Evolutionary conservation across 2,329 filamentous ascomycete genomes (phyloP).

Genomic region (Aspergillus intermedius): DNA sequence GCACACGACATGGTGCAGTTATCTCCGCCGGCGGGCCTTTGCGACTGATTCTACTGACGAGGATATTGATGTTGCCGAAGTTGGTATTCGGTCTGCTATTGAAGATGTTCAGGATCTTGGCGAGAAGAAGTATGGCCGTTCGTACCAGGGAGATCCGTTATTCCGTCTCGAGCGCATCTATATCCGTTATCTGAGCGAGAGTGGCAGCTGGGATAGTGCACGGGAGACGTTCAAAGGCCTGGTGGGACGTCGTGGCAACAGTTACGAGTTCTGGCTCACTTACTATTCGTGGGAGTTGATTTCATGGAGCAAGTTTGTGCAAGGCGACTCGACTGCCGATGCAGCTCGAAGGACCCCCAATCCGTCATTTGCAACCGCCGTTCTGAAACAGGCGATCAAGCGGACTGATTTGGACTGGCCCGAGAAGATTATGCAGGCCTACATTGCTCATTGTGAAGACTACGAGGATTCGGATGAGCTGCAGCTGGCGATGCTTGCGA

Average conservation of each 20-base stretch:
- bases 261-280: constrained; percentile 87
- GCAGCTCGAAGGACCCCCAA: constrained; percentile 53
- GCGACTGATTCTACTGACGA: constrained; percentile 67
- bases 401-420: constrained; percentile 46
- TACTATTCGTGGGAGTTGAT: constrained; percentile 92
- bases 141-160: constrained; percentile 77
- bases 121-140: constrained; percentile 67
- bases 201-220: constrained; percentile 68
- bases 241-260: constrained; percentile 62
- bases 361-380: constrained; percentile 67
- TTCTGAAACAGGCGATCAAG: constrained; percentile 65
- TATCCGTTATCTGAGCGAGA: constrained; percentile 84
- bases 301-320: constrained; percentile 54
- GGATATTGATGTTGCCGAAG: constrained; percentile 80
- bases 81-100: constrained; percentile 76
- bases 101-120: constrained; percentile 76
- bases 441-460: constrained; percentile 64
- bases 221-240: constrained; percentile 71
- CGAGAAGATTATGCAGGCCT: constrained; percentile 43
- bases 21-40: constrained; percentile 79
- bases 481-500: constrained; percentile 65
- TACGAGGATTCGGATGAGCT: constrained; percentile 75
- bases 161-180: constrained; percentile 87
- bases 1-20: constrained; percentile 91
- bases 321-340: constrained; percentile 47